Conservation (phyloP, 768 basidiomycete species). For the Auricularia auricula-judae region DNA sequence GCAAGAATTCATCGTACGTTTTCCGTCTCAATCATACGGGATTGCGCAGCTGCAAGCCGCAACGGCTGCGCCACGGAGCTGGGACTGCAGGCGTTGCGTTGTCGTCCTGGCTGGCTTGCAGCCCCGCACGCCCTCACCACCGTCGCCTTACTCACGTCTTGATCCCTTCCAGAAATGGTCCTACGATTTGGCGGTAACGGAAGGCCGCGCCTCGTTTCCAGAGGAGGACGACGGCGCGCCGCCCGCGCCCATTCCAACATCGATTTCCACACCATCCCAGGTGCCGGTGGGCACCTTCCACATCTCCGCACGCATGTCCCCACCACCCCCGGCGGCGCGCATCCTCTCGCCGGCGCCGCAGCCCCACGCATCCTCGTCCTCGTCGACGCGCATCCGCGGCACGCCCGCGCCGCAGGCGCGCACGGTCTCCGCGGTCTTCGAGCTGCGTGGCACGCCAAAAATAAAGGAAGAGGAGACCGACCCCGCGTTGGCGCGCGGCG, state of each 20-base stretch:
- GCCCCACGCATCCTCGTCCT: not conserved
- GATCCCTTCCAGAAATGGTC: no score
- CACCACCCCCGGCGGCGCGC: not conserved
- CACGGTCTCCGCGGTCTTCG: not conserved
- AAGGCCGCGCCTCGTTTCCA: not conserved
- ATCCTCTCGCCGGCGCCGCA: not conserved
- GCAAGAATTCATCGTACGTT: no score
- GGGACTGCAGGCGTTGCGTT: no score
- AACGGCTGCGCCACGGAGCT: no score
- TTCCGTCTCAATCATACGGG: no score
- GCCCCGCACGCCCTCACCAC: no score
- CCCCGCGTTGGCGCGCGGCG: not conserved
- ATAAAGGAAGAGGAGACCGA: not conserved
- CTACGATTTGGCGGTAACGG: not conserved
- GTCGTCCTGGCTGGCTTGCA: no score
- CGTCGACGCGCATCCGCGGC: not conserved
- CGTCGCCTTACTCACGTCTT: no score
- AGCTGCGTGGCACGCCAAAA: not conserved
- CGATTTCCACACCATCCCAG: not conserved
- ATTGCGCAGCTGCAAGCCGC: no score
- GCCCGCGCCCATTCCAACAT: not conserved
- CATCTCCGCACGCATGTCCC: not conserved
- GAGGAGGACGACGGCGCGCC: not conserved
- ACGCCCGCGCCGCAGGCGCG: not conserved
- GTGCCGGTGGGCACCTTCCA: not conserved